Evolutionary conservation across 148 eudicot genomes (phyloP).

Genomic region (Bassia scoparia): DNA sequence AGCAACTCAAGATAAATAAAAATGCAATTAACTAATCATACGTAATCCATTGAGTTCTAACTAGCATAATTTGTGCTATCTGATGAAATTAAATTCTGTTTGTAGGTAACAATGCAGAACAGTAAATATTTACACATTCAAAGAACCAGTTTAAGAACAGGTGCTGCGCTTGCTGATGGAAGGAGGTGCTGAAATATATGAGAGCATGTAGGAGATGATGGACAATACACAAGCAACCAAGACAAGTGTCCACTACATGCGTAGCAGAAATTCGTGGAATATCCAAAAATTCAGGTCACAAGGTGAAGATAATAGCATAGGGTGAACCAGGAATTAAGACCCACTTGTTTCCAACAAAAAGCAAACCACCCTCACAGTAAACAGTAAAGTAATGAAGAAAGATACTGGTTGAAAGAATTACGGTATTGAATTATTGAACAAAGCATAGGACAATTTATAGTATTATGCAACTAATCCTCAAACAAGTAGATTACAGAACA

Average conservation of each 20-base stretch:
- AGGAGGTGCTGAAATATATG: slow-evolving; percentile 67
- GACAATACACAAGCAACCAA: slow-evolving; percentile 98
- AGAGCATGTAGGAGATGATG: slow-evolving; percentile 69
- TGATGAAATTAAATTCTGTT: background rate
- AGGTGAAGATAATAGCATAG: slow-evolving; percentile 71
- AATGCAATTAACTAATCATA: slow-evolving; percentile 3
- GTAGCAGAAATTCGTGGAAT: slow-evolving; percentile 93
- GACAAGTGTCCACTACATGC: slow-evolving; percentile 90
- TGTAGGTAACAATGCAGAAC: background rate
- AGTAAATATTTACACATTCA: slow-evolving; percentile 43
- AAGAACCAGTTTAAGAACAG: slow-evolving; percentile 83
- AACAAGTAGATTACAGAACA: background rate
- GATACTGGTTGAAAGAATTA: background rate
- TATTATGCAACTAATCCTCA: background rate
- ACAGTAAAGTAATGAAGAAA: background rate
- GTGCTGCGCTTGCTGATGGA: slow-evolving; percentile 45
- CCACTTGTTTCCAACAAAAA: slow-evolving; percentile 75
- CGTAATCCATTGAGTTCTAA: background rate
- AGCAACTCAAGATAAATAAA: slow-evolving; percentile 9
- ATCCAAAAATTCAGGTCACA: slow-evolving; percentile 66
- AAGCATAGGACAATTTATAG: background rate
- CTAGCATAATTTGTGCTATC: background rate
- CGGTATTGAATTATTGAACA: background rate
- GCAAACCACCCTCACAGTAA: slow-evolving; percentile 72
- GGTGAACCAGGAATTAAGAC: slow-evolving; percentile 79